A percentile compares a stretch with the other conserved stretches of the same genome.
Conservation (phyloP, 805 yeast genomes). For the Sungouiella thailandica region DNA sequence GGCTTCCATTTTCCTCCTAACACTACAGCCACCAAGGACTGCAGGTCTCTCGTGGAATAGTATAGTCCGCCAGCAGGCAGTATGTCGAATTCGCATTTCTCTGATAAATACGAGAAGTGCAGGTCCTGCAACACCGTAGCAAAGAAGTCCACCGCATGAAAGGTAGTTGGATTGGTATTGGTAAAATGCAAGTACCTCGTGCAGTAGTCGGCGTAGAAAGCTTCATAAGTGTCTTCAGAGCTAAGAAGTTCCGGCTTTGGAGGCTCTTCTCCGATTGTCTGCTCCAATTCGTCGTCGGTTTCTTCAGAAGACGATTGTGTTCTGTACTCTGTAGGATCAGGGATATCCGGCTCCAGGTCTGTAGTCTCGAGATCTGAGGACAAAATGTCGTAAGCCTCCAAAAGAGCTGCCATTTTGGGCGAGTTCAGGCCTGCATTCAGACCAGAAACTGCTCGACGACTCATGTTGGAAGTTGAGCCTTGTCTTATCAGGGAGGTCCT, state of each 20-base stretch:
- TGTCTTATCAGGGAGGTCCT: no score
- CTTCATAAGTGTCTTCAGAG: neutral
- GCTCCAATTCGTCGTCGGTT: no score
- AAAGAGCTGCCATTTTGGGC: no score
- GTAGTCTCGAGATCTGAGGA: constrained; percentile 9
- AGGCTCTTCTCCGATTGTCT: no score
- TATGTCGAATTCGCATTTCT: constrained; percentile 13
- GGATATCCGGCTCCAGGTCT: constrained; percentile 5
- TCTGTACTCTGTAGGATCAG: constrained; percentile 1
- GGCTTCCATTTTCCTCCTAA: constrained; percentile 36
- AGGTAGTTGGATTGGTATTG: constrained; percentile 38
- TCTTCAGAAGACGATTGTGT: no score
- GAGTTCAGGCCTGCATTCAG: no score
- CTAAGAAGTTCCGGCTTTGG: no score
- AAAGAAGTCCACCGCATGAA: constrained; percentile 28
- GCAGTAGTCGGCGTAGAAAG: constrained; percentile 15
- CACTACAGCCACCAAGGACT: constrained; percentile 32
- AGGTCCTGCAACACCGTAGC: constrained; percentile 16
- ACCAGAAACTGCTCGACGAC: no score
- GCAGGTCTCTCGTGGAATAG: constrained; percentile 28
- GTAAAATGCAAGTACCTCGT: constrained; percentile 26
- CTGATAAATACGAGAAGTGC: constrained; percentile 27
- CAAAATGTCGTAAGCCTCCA: constrained; percentile 11
- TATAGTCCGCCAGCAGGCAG: constrained; percentile 16
- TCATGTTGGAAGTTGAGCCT: no score